A percentile compares a stretch with the other conserved stretches of the same genome.
These are phyloP conservation scores for Euphorbia peplus DNA, from an alignment of 345 rosid species.

Conservation along the genomic window DNA sequence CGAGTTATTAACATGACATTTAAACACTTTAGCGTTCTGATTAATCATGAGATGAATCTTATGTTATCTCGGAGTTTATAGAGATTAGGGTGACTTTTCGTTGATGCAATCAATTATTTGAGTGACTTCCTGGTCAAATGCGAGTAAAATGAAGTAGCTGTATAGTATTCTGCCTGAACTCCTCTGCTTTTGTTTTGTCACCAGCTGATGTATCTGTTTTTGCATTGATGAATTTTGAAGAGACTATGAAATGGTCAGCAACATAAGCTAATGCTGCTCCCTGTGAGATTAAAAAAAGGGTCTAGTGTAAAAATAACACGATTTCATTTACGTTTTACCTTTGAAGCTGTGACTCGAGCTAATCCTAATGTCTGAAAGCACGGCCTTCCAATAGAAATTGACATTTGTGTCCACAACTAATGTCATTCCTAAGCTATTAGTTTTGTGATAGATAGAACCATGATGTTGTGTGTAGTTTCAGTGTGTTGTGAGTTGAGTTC, in stretches of 20 bases:
- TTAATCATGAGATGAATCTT: neutral
- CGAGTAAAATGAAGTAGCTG: neutral
- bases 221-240: constrained; percentile 73
- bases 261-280: constrained; percentile 89
- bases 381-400: neutral
- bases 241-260: constrained; percentile 75
- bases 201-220: constrained; percentile 32
- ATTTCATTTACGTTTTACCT: no score
- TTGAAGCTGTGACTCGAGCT: no score
- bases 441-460: neutral
- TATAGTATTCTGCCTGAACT: neutral
- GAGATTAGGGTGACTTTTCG: neutral
- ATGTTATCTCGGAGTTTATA: neutral
- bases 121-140: neutral
- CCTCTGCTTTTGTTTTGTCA: constrained; percentile 58
- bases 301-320: constrained; percentile 5
- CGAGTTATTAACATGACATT: no score
- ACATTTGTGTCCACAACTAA: neutral
- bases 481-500: neutral
- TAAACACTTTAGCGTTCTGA: no score
- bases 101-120: neutral
- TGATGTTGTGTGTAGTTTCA: neutral
- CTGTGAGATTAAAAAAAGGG: constrained; percentile 29
- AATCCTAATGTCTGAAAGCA: neutral
- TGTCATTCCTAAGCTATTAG: neutral